Percentiles rank a stretch among this genome's conserved stretches.
phyloP scores from a whole-genome alignment of 2,329 filamentous ascomycete genomes.

The Exophiala oligosperma region DNA sequence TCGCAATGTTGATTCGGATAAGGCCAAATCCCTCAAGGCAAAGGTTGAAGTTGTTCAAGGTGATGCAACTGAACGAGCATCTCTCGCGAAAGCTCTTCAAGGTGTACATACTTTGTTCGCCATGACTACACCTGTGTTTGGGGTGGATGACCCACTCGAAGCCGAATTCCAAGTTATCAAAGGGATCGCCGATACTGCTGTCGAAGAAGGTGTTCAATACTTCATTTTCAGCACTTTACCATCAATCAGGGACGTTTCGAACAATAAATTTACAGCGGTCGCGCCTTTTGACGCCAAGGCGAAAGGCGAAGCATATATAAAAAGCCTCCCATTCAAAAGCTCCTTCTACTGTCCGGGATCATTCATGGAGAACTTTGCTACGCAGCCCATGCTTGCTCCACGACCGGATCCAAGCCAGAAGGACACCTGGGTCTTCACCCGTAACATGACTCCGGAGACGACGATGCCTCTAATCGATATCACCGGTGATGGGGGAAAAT shows the following conservation, averaged over 20 bases:
- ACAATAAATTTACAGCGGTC: constrained; percentile 28
- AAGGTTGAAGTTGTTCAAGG: constrained; percentile 37
- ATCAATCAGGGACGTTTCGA: constrained; percentile 24
- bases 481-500: constrained; percentile 38
- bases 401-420: constrained; percentile 20
- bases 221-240: constrained; percentile 35
- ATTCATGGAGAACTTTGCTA: constrained; percentile 55
- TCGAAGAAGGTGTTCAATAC: constrained; percentile 31
- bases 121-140: constrained; percentile 40
- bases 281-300: constrained; percentile 59
- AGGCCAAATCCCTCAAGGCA: constrained; percentile 33
- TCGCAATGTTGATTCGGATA: constrained; percentile 40
- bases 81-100: constrained; percentile 42
- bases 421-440: background rate
- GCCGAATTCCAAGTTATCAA: constrained; percentile 34
- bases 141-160: constrained; percentile 40
- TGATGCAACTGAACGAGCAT: constrained; percentile 40
- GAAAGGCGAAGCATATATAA: constrained; percentile 56
- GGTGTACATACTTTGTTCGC: constrained; percentile 51
- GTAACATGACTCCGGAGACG: background rate
- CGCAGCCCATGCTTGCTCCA: constrained; percentile 24
- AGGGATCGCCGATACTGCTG: constrained; percentile 33
- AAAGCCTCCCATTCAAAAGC: constrained; percentile 46
- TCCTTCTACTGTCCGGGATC: constrained; percentile 56
- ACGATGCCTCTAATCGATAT: constrained; percentile 31